These are phyloP conservation scores for Angophora floribunda DNA, from an alignment of 345 rosid species.

Conservation along the genomic window DNA sequence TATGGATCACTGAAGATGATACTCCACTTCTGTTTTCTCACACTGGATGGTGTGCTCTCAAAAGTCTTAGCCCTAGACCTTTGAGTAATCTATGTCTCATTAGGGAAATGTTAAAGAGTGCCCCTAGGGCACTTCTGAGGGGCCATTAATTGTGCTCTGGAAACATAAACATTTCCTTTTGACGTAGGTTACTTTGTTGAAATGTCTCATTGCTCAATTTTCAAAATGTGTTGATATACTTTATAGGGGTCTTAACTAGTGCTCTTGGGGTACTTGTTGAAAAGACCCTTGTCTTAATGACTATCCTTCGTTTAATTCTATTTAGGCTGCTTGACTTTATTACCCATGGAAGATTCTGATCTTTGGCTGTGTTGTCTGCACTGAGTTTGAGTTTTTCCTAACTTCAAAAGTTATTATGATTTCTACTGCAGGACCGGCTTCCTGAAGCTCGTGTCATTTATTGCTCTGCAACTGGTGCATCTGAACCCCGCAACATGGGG, in stretches of 20 bases:
- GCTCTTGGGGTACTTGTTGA: not conserved
- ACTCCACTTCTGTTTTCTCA: not conserved
- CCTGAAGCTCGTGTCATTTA: conserved; percentile 94
- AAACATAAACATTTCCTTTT: not conserved
- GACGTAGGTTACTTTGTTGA: not conserved
- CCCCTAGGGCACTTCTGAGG: no score
- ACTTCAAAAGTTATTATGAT: not conserved
- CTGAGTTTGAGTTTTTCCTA: not conserved
- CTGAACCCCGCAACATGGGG: conserved; percentile 99
- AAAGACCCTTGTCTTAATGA: not conserved
- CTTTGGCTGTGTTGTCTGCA: not conserved
- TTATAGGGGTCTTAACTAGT: not conserved
- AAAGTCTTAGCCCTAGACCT: not conserved
- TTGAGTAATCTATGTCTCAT: not conserved
- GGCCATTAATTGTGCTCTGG: not conserved
- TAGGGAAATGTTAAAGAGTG: no score
- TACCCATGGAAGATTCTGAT: not conserved
- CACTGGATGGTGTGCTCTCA: not conserved
- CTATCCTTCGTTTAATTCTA: not conserved
- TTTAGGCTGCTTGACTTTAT: not conserved
- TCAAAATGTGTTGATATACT: not conserved
- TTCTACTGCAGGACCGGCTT: conserved; percentile 63
- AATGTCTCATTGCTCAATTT: not conserved
- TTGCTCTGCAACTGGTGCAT: conserved; percentile 99
- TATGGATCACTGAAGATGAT: not conserved